phyloP scores from a whole-genome alignment of 2,329 filamentous ascomycete genomes.

The Xylaria sp. region DNA sequence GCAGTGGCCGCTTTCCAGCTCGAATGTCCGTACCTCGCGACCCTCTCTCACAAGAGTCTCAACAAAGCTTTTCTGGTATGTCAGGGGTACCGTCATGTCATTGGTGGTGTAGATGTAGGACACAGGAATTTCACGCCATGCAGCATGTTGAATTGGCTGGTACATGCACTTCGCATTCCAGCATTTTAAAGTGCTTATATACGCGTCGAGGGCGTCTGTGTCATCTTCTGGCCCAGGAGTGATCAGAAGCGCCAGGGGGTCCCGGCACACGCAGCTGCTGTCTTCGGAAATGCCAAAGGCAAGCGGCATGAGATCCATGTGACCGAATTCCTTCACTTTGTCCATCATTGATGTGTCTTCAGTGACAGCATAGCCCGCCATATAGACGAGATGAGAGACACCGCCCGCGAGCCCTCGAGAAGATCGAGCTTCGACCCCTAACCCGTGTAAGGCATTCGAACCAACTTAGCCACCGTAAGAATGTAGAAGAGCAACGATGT shows the following conservation, averaged over 20 bases:
- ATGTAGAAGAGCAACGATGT: slow-evolving; percentile 42
- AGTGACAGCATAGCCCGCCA: neutral
- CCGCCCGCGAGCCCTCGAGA: neutral
- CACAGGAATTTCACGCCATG: slow-evolving; percentile 33
- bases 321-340: neutral
- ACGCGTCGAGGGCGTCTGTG: slow-evolving; percentile 34
- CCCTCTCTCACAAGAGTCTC: slow-evolving; percentile 30
- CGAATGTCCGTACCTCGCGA: slow-evolving; percentile 27
- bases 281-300: neutral
- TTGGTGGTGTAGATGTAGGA: slow-evolving; percentile 24
- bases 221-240: slow-evolving; percentile 26
- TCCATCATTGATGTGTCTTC: neutral
- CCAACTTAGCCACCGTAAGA: slow-evolving; percentile 49
- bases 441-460: slow-evolving; percentile 42
- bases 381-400: neutral
- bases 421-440: slow-evolving; percentile 24
- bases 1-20: slow-evolving; percentile 36
- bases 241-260: neutral
- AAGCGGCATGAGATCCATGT: neutral
- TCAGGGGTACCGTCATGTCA: slow-evolving; percentile 23
- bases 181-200: slow-evolving; percentile 21
- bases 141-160: slow-evolving; percentile 27
- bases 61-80: slow-evolving; percentile 37
- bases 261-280: neutral
- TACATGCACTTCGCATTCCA: slow-evolving; percentile 41